Conservation (phyloP, 2,329 filamentous ascomycete genomes). For the Ramularia endophylla region DNA sequence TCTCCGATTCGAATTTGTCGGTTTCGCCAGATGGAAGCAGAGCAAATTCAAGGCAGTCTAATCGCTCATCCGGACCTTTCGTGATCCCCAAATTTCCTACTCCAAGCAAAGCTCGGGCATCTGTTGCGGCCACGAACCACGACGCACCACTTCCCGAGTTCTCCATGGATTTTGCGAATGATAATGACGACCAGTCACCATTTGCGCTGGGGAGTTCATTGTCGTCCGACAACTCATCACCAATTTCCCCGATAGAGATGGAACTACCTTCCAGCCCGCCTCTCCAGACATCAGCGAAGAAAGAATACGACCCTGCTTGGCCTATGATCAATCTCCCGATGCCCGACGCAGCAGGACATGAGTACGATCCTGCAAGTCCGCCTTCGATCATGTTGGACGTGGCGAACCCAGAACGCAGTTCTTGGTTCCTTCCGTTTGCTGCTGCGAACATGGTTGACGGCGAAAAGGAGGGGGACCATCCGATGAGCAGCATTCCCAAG, state of each 20-base stretch:
- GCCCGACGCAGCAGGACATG: slow-evolving; percentile 8
- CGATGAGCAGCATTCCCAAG: slow-evolving; percentile 13
- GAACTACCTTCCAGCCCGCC: slow-evolving; percentile 26
- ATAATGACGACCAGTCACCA: slow-evolving; percentile 12
- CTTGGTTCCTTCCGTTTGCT: slow-evolving; percentile 18
- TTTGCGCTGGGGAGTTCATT: slow-evolving; percentile 11
- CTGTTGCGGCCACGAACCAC: slow-evolving; percentile 11
- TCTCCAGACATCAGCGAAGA: slow-evolving; percentile 13
- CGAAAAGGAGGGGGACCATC: slow-evolving; percentile 10
- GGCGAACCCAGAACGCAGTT: slow-evolving; percentile 13
- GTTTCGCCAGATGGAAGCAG: slow-evolving; percentile 6
- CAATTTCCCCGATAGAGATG: neutral
- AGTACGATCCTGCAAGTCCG: slow-evolving; percentile 29
- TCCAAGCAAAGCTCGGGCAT: slow-evolving; percentile 18
- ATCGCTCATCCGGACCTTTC: slow-evolving; percentile 18
- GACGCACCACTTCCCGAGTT: slow-evolving; percentile 23
- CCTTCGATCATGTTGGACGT: slow-evolving; percentile 9
- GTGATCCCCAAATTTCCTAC: slow-evolving; percentile 35
- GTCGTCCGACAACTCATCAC: slow-evolving; percentile 9
- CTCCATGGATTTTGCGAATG: slow-evolving; percentile 9
- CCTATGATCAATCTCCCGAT: slow-evolving; percentile 15
- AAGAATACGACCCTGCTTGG: slow-evolving; percentile 27
- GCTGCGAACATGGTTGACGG: slow-evolving; percentile 6
- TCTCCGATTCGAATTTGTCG: slow-evolving; percentile 13
- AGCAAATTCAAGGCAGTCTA: slow-evolving; percentile 9